Evolutionary conservation across 495 filamentous ascomycete genomes (phyloP), one percentile per base, ranked within the genome.

Genomic region (Trichoderma parareesei): DNA sequence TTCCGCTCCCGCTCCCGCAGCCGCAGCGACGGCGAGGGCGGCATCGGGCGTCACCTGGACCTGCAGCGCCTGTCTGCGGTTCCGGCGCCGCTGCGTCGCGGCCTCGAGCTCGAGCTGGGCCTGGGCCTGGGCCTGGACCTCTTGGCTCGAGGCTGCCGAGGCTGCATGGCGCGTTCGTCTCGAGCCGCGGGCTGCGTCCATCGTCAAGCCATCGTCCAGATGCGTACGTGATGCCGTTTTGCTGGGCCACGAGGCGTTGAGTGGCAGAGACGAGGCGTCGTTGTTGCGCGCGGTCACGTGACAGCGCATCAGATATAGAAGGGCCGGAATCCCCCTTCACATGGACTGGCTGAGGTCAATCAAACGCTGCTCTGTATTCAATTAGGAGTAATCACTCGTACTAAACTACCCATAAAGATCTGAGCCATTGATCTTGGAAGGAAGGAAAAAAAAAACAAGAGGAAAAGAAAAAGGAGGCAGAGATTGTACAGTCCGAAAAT

Each of bases 31-130:
- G 16, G 60, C 60, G 9, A 43, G 11, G 38, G 53, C 20, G 5
- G 53, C 60, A 43, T 41, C 60, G 13, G 60, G 60, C 60, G 60
- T 61, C 38, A 61, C 60, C 38, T 41, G 60, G n/a, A 20, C 38
- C 38, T 43, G 60, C 14, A 40, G 20, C 5, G 53, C 53, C 33
- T 57, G 53, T 16, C 53, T 10, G 20, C 53, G 60, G 38, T 5
- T 27, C 5, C 35, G 35, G 41, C 41, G 60, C 6, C 42, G 60
- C 14, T 41, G 38, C 37, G 60, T 37, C 18, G 60, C 60, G 0
- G 60, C 60, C 38, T 40, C 60, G 60, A 43, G 38, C 53, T 57
- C 53, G 4, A 57, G 53, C 53, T 57, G 60, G 38, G 38, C 60
- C n/a, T 61, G 60, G 38, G 60, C 60, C 27, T 57, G 53, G 9